A percentile compares a stretch with the other conserved stretches of the same genome.
phyloP scores from a whole-genome alignment of 2,329 filamentous ascomycete species.

The Colletotrichum tamarilloi region DNA sequence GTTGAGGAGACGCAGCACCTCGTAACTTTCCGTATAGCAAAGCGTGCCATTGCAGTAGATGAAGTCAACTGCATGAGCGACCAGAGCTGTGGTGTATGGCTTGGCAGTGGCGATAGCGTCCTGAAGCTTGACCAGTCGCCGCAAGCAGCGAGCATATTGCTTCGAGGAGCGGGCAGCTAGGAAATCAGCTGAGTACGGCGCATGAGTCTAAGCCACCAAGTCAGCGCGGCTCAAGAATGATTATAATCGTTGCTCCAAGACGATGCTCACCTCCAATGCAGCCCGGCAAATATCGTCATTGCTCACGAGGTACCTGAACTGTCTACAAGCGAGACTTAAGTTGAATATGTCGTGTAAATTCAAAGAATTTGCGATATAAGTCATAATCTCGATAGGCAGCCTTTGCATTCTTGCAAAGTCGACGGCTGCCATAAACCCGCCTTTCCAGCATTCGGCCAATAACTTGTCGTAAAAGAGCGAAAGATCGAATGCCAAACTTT shows the following conservation, averaged over 20 bases:
- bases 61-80: slow-evolving; percentile 71
- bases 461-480: neutral
- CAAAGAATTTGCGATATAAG: slow-evolving; percentile 65
- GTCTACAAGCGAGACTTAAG: slow-evolving; percentile 63
- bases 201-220: slow-evolving; percentile 36
- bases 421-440: slow-evolving; percentile 5
- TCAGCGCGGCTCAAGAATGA: slow-evolving; percentile 33
- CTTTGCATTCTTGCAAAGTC: slow-evolving; percentile 22
- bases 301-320: slow-evolving; percentile 61
- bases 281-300: slow-evolving; percentile 68
- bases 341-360: slow-evolving; percentile 68
- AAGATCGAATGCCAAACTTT: neutral
- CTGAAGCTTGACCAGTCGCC: slow-evolving; percentile 70
- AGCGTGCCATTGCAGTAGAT: slow-evolving; percentile 72
- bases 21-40: slow-evolving; percentile 66
- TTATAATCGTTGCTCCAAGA: no score
- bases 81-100: slow-evolving; percentile 70
- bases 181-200: slow-evolving; percentile 40
- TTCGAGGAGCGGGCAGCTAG: slow-evolving; percentile 35
- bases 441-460: slow-evolving; percentile 2
- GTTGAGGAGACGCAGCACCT: slow-evolving; percentile 67
- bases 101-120: slow-evolving; percentile 68
- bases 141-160: slow-evolving; percentile 63
- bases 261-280: slow-evolving; percentile 64
- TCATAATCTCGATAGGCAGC: slow-evolving; percentile 74